Evolutionary conservation across 1,139 yeast species (phyloP).

Genomic region (Blastobotrys ciferrii): DNA sequence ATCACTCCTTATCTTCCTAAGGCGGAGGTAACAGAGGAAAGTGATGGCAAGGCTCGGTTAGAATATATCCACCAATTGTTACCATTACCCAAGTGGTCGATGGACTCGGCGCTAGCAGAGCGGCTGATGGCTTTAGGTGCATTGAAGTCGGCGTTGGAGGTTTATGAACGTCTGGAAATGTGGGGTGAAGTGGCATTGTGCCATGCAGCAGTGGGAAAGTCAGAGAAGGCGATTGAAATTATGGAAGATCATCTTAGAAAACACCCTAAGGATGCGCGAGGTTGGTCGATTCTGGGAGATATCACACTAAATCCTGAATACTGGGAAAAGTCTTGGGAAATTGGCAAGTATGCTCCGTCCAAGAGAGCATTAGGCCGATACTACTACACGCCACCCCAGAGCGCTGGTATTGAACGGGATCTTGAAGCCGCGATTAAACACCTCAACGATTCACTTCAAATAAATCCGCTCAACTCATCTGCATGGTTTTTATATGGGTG

Average conservation of each 20-base stretch:
- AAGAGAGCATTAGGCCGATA: constrained; percentile 78
- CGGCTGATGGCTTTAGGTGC: constrained; percentile 85
- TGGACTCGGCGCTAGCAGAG: constrained; percentile 83
- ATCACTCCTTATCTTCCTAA: constrained; percentile 57
- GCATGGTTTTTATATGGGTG: constrained; percentile 96
- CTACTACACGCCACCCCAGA: constrained; percentile 63
- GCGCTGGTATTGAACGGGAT: constrained; percentile 53
- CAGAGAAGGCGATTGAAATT: constrained; percentile 60
- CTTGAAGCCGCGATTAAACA: constrained; percentile 59
- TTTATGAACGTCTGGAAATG: constrained; percentile 76
- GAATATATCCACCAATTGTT: constrained; percentile 73
- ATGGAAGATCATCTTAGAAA: constrained; percentile 52
- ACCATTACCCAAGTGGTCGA: constrained; percentile 78
- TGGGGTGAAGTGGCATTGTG: constrained; percentile 87
- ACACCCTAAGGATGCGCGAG: constrained; percentile 77
- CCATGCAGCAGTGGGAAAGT: constrained; percentile 82
- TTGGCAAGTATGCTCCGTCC: constrained; percentile 80
- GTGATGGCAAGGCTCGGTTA: constrained; percentile 48
- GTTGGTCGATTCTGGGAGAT: constrained; percentile 84
- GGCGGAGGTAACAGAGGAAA: constrained; percentile 37
- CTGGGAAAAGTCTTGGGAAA: constrained; percentile 88
- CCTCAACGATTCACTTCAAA: constrained; percentile 69
- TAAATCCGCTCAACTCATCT: constrained; percentile 73
- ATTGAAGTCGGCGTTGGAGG: constrained; percentile 81
- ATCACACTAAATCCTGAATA: constrained; percentile 68